Conservation (phyloP, 2,329 filamentous ascomycete species). For the Botryotinia globosa region DNA sequence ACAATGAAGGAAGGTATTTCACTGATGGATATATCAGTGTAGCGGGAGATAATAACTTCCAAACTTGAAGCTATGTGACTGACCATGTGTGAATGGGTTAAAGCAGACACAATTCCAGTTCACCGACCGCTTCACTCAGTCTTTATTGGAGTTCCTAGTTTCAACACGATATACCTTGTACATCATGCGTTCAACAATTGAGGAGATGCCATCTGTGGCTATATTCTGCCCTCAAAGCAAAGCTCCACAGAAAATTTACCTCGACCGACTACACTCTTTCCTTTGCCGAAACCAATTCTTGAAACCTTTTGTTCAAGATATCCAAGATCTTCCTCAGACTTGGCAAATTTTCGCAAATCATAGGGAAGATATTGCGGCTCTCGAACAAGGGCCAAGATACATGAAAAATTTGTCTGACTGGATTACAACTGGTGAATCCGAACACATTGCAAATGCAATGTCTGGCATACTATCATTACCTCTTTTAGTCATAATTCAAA, state of each 20-base stretch:
- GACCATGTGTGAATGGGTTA: too few species aligned
- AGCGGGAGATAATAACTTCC: neutral
- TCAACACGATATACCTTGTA: neutral
- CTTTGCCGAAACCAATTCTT: slow-evolving; percentile 20
- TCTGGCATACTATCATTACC: slow-evolving; percentile 20
- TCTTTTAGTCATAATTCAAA: slow-evolving; percentile 16
- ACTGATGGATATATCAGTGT: neutral
- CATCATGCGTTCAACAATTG: neutral
- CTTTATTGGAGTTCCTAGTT: neutral
- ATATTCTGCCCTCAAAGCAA: slow-evolving; percentile 17
- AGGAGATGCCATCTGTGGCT: slow-evolving; percentile 4
- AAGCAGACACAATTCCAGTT: neutral
- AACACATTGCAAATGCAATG: neutral
- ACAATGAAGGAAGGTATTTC: neutral
- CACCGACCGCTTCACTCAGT: too few species aligned
- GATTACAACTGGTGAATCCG: neutral
- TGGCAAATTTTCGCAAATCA: neutral
- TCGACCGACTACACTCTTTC: slow-evolving; percentile 10
- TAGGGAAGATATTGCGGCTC: neutral
- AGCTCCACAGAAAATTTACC: slow-evolving; percentile 1
- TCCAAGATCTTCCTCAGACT: slow-evolving; percentile 16
- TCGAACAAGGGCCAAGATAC: neutral
- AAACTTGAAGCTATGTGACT: neutral
- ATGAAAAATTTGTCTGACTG: slow-evolving; percentile 1
- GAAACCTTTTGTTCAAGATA: neutral